Percentiles rank a stretch among this genome's conserved stretches.
Evolutionary conservation across 768 basidiomycete species (phyloP).

Genomic region (Rhodosporidiobolus sp.): DNA sequence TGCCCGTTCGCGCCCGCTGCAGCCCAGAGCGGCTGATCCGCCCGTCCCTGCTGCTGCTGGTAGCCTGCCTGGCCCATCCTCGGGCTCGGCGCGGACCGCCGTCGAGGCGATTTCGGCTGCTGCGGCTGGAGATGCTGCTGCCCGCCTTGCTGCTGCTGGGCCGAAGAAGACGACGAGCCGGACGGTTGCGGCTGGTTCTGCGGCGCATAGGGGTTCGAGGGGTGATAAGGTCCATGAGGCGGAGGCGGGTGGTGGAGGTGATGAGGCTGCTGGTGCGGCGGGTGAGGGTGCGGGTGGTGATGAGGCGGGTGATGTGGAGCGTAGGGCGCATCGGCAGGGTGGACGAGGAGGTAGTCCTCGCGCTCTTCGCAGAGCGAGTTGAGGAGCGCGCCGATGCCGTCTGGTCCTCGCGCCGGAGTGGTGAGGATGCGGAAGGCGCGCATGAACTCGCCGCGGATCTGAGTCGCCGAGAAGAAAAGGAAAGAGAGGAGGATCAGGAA

Average conservation of each 20-base stretch:
- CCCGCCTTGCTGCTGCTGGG: no score
- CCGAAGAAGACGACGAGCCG: background rate
- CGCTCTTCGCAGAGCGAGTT: slow-evolving; percentile 91
- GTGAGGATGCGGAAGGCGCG: slow-evolving; percentile 78
- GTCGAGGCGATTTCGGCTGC: slow-evolving; percentile 21
- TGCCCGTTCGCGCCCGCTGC: background rate
- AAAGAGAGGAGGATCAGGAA: background rate
- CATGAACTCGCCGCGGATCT: slow-evolving; percentile 99
- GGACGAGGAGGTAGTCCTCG: slow-evolving; percentile 53
- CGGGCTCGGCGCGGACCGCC: slow-evolving; percentile 26
- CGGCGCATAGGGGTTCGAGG: background rate
- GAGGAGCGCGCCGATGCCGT: slow-evolving; percentile 55
- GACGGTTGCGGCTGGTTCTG: slow-evolving; percentile 1
- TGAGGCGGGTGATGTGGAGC: slow-evolving; percentile 17
- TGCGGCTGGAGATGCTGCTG: slow-evolving; percentile 2
- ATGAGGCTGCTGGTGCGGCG: slow-evolving; percentile 13
- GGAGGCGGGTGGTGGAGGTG: slow-evolving; percentile 2
- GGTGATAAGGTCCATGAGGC: background rate
- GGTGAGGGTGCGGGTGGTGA: background rate
- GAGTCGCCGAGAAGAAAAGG: background rate
- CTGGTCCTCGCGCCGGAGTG: slow-evolving; percentile 68
- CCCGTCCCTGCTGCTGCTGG: background rate
- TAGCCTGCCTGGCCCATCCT: background rate
- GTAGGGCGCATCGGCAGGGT: slow-evolving; percentile 20
- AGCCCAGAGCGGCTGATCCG: background rate